These are phyloP conservation scores for Daldinia sp. DNA, from an alignment of 2,329 filamentous ascomycete genomes.

Conservation along the genomic window DNA sequence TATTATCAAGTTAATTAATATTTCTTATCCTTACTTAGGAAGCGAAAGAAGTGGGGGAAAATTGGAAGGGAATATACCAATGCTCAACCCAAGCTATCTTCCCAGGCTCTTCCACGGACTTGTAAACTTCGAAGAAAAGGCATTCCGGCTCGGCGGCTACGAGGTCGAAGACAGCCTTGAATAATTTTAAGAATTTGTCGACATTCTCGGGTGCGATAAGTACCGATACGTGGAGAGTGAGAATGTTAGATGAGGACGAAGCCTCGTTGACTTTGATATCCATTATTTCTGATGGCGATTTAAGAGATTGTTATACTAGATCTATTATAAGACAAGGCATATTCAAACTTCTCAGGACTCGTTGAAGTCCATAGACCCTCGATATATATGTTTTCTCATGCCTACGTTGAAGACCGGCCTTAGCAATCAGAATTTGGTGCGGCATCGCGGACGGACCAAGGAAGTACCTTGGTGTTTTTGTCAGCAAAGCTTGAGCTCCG, in stretches of 20 bases:
- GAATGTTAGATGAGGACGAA: slow-evolving; percentile 24
- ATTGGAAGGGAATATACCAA: slow-evolving; percentile 48
- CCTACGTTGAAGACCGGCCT: background rate
- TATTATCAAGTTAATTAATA: slow-evolving; percentile 31
- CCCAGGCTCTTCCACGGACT: slow-evolving; percentile 53
- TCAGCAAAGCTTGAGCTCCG: background rate
- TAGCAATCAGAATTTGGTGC: background rate
- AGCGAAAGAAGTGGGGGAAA: background rate
- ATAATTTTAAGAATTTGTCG: slow-evolving; percentile 46
- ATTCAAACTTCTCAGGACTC: background rate
- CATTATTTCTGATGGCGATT: background rate
- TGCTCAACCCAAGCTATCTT: slow-evolving; percentile 57
- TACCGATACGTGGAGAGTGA: slow-evolving; percentile 49
- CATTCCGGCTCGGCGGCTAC: slow-evolving; percentile 58
- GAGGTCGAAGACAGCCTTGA: slow-evolving; percentile 56
- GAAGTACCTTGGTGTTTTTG: background rate
- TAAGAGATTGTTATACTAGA: no score
- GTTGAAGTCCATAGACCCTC: background rate
- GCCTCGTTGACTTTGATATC: slow-evolving; percentile 2
- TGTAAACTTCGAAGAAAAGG: slow-evolving; percentile 59
- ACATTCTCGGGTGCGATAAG: slow-evolving; percentile 47
- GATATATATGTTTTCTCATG: slow-evolving; percentile 24
- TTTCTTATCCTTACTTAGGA: background rate
- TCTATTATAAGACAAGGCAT: slow-evolving; percentile 9
- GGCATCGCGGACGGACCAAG: slow-evolving; percentile 14